Base-by-base conservation (phyloP, 495 filamentous ascomycete genomes). In the Hypomontagnella submonticulosa region DNA sequence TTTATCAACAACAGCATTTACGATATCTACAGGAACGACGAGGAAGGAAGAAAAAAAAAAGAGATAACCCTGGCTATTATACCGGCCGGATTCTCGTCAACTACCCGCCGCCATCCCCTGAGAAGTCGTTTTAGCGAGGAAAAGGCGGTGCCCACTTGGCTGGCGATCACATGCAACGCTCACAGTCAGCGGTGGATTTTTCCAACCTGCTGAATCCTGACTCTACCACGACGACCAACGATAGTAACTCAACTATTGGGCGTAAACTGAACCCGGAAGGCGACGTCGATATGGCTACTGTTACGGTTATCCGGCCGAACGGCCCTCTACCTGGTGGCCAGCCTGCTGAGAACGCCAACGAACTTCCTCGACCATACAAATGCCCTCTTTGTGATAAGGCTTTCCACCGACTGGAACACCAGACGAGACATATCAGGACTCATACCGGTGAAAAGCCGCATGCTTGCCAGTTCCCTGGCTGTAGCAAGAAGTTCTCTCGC, bases 391-490 rank as follows among this genome's bases (percentile, higher is more conserved):
- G 95, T 84, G 96, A 98, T 71, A 97, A 97, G 83, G 95, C 95
- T 32, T 99, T 99, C 82, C 95, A 99, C 84, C 91, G 95, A 61
- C 84, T 99, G 48, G 95, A 99, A 80, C 95, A 99, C 75, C 95
- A 99, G 81, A 99, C 95, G 23, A 86, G 95, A 63, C 95, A 99
- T 75, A 98, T 99, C 72, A 87, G 95, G 66, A 98, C 96, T 6
- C 95, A 99, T 75, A 99, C 95, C 1, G 96, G 95, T 60, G 95
- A 99, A 81, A 99, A 98, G 82, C 95, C 95, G 13, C 95, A 99
- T 71, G 93, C 89, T 38, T 99, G 95, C 85, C 87, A 90, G 69
- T 97, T 91, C 71, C 92, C 91, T 3, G 94, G 93, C 51, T 99
- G 95, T 86, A 95, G 92, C 49, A 99, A 99, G 79, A 90, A 93